These are phyloP conservation scores for Solanum ossicruentum DNA, from an alignment of 257 asterid species.

Conservation along the genomic window DNA sequence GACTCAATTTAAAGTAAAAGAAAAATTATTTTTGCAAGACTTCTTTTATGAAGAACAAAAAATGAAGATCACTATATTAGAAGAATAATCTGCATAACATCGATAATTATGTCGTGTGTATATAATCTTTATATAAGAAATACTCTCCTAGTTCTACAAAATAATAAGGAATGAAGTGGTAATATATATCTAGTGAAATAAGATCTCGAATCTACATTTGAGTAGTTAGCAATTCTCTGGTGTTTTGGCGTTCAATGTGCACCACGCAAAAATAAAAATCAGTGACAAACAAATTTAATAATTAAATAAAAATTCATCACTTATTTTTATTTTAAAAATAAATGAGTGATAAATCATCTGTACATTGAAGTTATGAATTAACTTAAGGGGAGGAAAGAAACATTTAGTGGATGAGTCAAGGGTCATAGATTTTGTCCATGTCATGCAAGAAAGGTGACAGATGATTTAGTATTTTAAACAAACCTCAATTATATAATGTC, in stretches of 20 bases:
- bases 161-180: not conserved
- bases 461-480: not conserved
- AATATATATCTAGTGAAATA: not conserved
- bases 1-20: too few species aligned
- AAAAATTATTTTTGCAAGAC: too few species aligned
- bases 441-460: not conserved
- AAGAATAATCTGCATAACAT: rapidly evolving
- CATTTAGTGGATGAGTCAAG: conserved; percentile 20
- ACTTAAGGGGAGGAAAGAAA: not conserved
- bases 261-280: not conserved
- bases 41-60: too few species aligned
- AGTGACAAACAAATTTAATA: not conserved
- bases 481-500: not conserved
- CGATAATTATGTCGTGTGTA: too few species aligned
- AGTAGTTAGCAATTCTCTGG: too few species aligned
- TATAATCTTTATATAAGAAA: not conserved
- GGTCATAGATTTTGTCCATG: conserved; percentile 12
- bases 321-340: not conserved
- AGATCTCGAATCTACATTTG: not conserved
- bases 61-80: too few species aligned
- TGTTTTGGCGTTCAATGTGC: not conserved
- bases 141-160: not conserved
- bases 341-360: not conserved
- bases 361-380: not conserved
- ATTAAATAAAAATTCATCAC: not conserved